phyloP scores from a whole-genome alignment of 2,329 filamentous ascomycete genomes.

The Fusarium chaquense region DNA sequence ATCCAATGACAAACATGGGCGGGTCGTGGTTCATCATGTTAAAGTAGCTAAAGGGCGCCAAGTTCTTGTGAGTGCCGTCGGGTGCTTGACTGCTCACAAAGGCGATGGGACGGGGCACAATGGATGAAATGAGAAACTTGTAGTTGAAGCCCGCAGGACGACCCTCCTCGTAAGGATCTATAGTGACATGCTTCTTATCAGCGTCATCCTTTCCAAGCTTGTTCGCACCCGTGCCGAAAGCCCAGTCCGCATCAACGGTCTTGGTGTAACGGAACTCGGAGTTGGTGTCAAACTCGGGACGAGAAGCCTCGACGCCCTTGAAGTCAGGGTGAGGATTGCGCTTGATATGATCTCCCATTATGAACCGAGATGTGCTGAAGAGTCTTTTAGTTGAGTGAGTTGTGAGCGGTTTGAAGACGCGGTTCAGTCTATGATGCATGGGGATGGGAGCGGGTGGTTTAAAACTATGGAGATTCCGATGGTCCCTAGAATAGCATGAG shows the following conservation, averaged over 20 bases:
- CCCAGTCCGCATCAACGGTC: conserved; percentile 74
- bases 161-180: conserved; percentile 82
- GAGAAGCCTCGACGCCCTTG: conserved; percentile 75
- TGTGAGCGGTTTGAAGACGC: conserved; percentile 19
- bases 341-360: conserved; percentile 55
- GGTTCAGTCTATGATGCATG: background rate
- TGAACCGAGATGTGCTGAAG: conserved; percentile 29
- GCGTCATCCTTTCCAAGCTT: conserved; percentile 48
- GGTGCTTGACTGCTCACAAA: conserved; percentile 67
- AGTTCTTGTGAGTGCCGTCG: conserved; percentile 75
- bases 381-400: conserved; percentile 5
- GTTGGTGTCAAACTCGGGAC: conserved; percentile 68
- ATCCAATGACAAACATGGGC: conserved; percentile 78
- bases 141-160: conserved; percentile 81
- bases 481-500: background rate
- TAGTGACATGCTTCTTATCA: conserved; percentile 73
- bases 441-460: conserved; percentile 13
- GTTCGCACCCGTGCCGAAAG: conserved; percentile 74
- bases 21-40: conserved; percentile 88
- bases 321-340: conserved; percentile 77
- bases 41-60: conserved; percentile 91
- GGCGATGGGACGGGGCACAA: conserved; percentile 85
- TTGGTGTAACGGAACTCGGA: conserved; percentile 68
- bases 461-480: conserved; percentile 13
- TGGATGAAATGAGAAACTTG: conserved; percentile 87